Evolutionary conservation across 2,329 filamentous ascomycete genomes (phyloP).

Genomic region (Fonsecaea monophora): DNA sequence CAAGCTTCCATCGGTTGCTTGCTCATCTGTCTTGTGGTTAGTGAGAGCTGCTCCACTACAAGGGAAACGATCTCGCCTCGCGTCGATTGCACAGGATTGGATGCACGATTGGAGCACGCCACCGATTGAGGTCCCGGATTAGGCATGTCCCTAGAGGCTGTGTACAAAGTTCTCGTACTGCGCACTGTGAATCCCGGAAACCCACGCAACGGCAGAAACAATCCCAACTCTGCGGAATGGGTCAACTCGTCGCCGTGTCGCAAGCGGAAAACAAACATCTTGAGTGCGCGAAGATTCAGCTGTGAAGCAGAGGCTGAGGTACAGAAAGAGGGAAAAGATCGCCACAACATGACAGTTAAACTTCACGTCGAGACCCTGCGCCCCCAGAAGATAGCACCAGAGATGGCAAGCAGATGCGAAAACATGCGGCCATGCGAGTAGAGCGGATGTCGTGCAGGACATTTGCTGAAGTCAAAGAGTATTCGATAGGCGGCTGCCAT

Average conservation of each 20-base stretch:
- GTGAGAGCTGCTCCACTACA: neutral
- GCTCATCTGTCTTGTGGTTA: neutral
- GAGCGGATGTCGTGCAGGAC: no score
- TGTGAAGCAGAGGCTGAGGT: neutral
- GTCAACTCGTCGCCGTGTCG: neutral
- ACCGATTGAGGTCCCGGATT: neutral
- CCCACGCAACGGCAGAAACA: neutral
- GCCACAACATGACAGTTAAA: neutral
- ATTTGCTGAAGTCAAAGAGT: neutral
- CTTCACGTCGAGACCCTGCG: neutral
- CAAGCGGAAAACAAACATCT: neutral
- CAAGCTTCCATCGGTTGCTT: neutral
- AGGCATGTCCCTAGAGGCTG: neutral
- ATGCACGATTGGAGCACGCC: neutral
- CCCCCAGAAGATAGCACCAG: neutral
- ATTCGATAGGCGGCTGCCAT: neutral
- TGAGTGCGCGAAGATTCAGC: neutral
- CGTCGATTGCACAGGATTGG: conserved; percentile 1
- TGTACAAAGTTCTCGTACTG: neutral
- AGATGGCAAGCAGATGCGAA: neutral
- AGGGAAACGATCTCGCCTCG: neutral
- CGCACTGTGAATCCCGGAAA: neutral
- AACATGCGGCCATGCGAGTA: no score
- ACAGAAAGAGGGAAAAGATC: neutral
- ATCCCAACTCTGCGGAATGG: neutral